phyloP scores from a whole-genome alignment of 2,329 filamentous ascomycete genomes.

The Verticillium longisporum region DNA sequence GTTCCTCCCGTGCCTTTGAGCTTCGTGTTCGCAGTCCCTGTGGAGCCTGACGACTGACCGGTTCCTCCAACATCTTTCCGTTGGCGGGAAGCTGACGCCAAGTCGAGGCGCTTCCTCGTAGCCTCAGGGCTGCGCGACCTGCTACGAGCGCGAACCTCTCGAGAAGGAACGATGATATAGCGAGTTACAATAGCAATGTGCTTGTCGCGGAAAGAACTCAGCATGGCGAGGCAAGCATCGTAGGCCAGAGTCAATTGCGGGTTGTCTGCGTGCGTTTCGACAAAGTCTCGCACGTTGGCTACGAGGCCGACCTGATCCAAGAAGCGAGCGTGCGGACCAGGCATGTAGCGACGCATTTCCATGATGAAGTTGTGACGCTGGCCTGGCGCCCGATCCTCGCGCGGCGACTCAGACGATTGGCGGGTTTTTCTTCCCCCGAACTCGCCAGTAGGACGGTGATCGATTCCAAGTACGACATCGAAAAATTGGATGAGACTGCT shows the following conservation, averaged over 20 bases:
- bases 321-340: constrained; percentile 84
- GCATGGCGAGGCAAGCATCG: constrained; percentile 76
- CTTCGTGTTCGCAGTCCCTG: constrained; percentile 39
- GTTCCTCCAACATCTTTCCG: constrained; percentile 2
- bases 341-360: constrained; percentile 98
- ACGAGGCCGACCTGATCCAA: constrained; percentile 71
- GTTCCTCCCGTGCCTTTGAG: constrained; percentile 90
- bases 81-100: constrained; percentile 52
- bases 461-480: constrained; percentile 81
- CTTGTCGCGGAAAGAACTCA: constrained; percentile 71
- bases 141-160: constrained; percentile 61
- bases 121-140: constrained; percentile 51
- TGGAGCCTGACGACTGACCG: constrained; percentile 10
- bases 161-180: constrained; percentile 87
- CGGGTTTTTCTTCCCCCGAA: constrained; percentile 38
- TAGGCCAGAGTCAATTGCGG: constrained; percentile 70
- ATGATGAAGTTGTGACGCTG: constrained; percentile 80
- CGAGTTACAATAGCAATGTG: constrained; percentile 97
- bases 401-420: constrained; percentile 30
- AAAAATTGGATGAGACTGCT: constrained; percentile 97
- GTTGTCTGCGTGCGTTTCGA: constrained; percentile 56
- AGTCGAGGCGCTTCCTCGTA: constrained; percentile 47
- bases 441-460: constrained; percentile 84
- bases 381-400: constrained; percentile 29
- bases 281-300: constrained; percentile 82